These are phyloP conservation scores for Helianthus tuberosus DNA, from an alignment of 129 eudicot genomes.

Conservation along the genomic window DNA sequence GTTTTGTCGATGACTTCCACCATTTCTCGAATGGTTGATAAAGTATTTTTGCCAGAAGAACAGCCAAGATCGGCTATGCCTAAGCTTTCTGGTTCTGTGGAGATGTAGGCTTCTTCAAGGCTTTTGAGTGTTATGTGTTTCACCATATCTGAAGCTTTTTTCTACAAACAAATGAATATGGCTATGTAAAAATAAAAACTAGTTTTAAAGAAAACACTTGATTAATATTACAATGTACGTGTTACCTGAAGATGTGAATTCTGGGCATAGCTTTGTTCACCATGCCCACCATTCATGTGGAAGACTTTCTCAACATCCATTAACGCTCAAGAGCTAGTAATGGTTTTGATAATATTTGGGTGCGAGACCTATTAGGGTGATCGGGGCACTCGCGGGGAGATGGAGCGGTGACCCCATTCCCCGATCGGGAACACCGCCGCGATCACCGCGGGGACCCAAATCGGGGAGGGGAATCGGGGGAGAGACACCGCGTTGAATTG, in stretches of 20 bases:
- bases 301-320: constrained; percentile 87
- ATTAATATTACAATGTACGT: neutral
- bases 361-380: too few relatives aligned
- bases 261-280: constrained; percentile 76
- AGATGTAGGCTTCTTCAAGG: constrained; percentile 51
- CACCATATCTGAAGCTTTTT: constrained; percentile 75
- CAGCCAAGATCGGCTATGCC: constrained; percentile 94
- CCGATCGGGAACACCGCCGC: too few relatives aligned
- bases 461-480: too few relatives aligned
- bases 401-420: too few relatives aligned
- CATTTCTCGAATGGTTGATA: constrained; percentile 62
- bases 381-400: too few relatives aligned
- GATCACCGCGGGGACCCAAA: too few relatives aligned
- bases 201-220: too few relatives aligned
- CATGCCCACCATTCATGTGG: constrained; percentile 89
- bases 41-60: constrained; percentile 77
- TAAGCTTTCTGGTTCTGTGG: constrained; percentile 62
- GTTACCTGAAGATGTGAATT: constrained; percentile 88
- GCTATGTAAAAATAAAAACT: neutral
- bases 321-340: neutral
- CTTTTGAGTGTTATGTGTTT: constrained; percentile 71
- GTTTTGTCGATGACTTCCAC: constrained; percentile 52
- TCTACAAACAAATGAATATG: constrained; percentile 39
- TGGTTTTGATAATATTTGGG: too few relatives aligned
- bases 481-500: too few relatives aligned